Percentiles rank a stretch among this genome's conserved stretches.
These are phyloP conservation scores for Boletus patriciae DNA, from an alignment of 768 basidiomycete species.

Conservation along the genomic window DNA sequence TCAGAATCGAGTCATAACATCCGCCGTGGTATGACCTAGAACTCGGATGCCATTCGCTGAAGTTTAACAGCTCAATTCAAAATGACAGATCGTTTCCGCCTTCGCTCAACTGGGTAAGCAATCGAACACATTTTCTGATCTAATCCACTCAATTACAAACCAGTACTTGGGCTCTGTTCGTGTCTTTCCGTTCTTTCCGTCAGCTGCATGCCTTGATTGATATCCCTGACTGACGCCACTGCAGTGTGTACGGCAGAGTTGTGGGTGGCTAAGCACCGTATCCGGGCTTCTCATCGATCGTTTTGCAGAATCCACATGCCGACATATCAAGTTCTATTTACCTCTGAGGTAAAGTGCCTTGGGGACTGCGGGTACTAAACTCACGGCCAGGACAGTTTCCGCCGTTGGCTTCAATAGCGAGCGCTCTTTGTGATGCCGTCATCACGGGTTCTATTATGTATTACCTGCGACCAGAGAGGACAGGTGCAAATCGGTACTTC, in stretches of 20 bases:
- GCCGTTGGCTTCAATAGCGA: constrained; percentile 9
- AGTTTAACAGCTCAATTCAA: constrained; percentile 1
- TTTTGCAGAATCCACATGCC: constrained; percentile 10
- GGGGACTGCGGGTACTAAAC: background rate
- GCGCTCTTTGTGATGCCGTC: too few species aligned
- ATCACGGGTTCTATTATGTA: too few species aligned
- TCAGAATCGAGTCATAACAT: constrained; percentile 15
- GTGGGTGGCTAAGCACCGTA: constrained; percentile 5
- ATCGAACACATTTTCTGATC: background rate
- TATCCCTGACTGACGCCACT: background rate
- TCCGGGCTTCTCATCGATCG: background rate
- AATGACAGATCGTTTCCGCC: constrained; percentile 4
- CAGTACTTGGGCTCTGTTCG: constrained; percentile 20
- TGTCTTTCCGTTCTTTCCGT: background rate
- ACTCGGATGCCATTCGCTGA: too few species aligned
- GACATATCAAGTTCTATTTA: constrained; percentile 2
- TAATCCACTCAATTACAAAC: background rate
- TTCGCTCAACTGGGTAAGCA: constrained; percentile 15
- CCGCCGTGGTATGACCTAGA: constrained; percentile 13
- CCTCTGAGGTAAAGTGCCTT: constrained; percentile 1
- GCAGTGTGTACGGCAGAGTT: constrained; percentile 1
- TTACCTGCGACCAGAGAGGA: constrained; percentile 11
- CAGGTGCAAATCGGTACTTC: constrained; percentile 12
- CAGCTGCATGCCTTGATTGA: background rate
- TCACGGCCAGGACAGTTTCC: constrained; percentile 2